phyloP scores from a whole-genome alignment of 495 filamentous ascomycete species.

The Podospora pseudocomata region DNA sequence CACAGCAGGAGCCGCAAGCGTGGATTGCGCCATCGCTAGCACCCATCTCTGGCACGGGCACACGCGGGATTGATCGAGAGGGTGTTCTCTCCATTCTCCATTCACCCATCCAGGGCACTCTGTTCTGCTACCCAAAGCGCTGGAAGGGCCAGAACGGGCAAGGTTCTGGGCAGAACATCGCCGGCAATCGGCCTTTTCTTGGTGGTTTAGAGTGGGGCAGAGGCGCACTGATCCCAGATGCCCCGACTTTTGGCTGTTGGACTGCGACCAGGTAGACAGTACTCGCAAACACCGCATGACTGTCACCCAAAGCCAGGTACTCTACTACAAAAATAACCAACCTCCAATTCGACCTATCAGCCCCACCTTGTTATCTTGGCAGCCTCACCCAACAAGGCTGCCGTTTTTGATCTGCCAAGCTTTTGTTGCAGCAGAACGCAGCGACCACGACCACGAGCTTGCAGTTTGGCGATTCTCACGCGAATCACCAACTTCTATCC shows the following conservation, averaged over 20 bases:
- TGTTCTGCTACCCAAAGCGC: neutral
- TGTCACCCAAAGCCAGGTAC: neutral
- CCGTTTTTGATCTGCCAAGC: neutral
- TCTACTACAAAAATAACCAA: neutral
- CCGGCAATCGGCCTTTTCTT: constrained; percentile 30
- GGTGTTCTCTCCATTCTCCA: neutral
- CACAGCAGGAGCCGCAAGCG: constrained; percentile 24
- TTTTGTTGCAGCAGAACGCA: constrained; percentile 14
- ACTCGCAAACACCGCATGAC: neutral
- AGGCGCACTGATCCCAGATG: neutral
- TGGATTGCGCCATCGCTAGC: constrained; percentile 33
- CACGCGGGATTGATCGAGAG: constrained; percentile 1
- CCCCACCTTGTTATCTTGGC: constrained; percentile 8
- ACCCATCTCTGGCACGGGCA: constrained; percentile 1
- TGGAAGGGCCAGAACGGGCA: neutral
- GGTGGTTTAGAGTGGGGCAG: constrained; percentile 6
- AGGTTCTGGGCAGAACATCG: constrained; percentile 7
- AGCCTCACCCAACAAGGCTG: constrained; percentile 26
- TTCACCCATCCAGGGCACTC: neutral
- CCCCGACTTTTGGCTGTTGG: neutral
- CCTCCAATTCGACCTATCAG: neutral
- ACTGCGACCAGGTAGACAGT: neutral
- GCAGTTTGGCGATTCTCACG: constrained; percentile 25
- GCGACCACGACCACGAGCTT: constrained; percentile 19
- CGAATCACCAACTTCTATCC: constrained; percentile 5